Evolutionary conservation across 2,329 filamentous ascomycete genomes (phyloP).

Genomic region (Fusarium goolgardi): DNA sequence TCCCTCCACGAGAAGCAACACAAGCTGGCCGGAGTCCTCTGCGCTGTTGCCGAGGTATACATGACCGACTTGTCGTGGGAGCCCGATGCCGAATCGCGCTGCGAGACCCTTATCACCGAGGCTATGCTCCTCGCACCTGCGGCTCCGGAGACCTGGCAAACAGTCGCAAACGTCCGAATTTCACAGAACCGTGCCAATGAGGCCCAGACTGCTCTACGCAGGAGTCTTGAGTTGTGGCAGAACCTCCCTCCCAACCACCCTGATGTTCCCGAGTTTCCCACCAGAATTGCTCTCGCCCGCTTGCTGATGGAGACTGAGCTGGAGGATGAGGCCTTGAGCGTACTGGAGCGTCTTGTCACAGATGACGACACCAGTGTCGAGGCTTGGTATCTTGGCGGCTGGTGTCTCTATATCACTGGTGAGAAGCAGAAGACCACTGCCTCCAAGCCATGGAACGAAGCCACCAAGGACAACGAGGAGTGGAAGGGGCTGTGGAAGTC

Average conservation of each 20-base stretch:
- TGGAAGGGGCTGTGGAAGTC: conserved; percentile 75
- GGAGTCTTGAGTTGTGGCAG: conserved; percentile 87
- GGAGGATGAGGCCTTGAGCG: conserved; percentile 85
- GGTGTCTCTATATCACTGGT: conserved; percentile 85
- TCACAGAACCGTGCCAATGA: conserved; percentile 85
- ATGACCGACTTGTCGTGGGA: conserved; percentile 99
- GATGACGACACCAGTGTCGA: conserved; percentile 97
- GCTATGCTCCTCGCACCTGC: conserved; percentile 86
- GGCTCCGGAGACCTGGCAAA: conserved; percentile 91
- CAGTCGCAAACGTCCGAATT: conserved; percentile 91
- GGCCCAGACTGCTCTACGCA: conserved; percentile 79
- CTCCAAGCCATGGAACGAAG: conserved; percentile 50
- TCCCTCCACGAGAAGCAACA: conserved; percentile 75
- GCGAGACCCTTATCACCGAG: conserved; percentile 90
- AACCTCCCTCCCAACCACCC: conserved; percentile 78
- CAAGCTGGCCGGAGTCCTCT: conserved; percentile 91
- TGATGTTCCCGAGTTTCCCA: conserved; percentile 84
- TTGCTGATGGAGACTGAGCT: conserved; percentile 91
- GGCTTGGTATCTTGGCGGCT: conserved; percentile 96
- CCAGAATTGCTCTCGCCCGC: conserved; percentile 83
- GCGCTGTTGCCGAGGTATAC: conserved; percentile 94
- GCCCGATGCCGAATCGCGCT: conserved; percentile 86
- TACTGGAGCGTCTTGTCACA: conserved; percentile 82
- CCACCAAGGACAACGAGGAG: conserved; percentile 55
- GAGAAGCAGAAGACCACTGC: conserved; percentile 67